Evolutionary conservation across 1,284 basidiomycete species (phyloP).

Genomic region (Microbotryomycetes sp.): DNA sequence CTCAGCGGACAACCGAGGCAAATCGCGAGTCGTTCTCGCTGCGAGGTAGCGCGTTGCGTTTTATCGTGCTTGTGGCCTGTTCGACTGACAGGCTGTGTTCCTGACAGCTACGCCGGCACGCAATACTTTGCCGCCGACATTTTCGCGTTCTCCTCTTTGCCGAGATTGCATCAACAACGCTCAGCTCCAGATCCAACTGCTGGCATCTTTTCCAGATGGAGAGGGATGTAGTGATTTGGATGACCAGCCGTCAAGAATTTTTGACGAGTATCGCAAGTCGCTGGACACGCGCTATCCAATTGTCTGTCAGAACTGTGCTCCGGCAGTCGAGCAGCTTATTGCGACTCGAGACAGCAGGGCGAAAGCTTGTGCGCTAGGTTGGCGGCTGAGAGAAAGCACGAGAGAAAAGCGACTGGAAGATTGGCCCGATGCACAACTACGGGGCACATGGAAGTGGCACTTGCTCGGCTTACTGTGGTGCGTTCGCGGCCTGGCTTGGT

Average conservation of each 20-base stretch:
- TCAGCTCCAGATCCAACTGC: slow-evolving; percentile 70
- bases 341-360: slow-evolving; percentile 69
- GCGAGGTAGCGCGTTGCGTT: slow-evolving; percentile 53
- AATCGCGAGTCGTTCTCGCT: slow-evolving; percentile 65
- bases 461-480: slow-evolving; percentile 16
- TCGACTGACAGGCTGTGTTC: slow-evolving; percentile 50
- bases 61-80: slow-evolving; percentile 48
- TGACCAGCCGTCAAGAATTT: slow-evolving; percentile 42
- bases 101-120: slow-evolving; percentile 35
- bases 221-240: slow-evolving; percentile 50
- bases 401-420: not conserved
- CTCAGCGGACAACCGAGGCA: slow-evolving; percentile 69
- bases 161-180: slow-evolving; percentile 84
- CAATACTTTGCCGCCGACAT: slow-evolving; percentile 34
- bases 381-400: slow-evolving; percentile 23
- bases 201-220: slow-evolving; percentile 67
- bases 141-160: slow-evolving; percentile 57
- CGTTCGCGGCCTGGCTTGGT: slow-evolving; percentile 18
- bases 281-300: slow-evolving; percentile 76
- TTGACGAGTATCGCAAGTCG: slow-evolving; percentile 64
- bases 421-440: not conserved
- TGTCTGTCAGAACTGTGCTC: slow-evolving; percentile 66
- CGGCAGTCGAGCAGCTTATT: slow-evolving; percentile 72
- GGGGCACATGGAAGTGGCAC: not conserved
- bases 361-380: slow-evolving; percentile 60